phyloP scores from a whole-genome alignment of 768 basidiomycete species.

The Arthromyces matolae region DNA sequence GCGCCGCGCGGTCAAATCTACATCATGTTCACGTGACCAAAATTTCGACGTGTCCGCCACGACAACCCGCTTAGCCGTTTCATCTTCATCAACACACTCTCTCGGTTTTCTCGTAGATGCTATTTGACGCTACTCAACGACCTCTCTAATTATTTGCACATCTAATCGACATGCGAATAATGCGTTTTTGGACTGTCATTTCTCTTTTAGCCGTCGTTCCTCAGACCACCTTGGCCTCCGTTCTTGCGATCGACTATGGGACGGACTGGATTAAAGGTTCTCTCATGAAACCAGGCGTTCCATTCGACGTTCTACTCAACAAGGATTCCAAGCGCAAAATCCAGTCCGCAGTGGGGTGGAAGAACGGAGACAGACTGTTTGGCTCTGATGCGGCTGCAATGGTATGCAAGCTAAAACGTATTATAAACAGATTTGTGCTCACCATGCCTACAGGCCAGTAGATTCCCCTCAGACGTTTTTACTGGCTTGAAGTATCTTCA shows the following conservation, averaged over 20 bases:
- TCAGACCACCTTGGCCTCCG: conserved; percentile 56
- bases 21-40: conserved; percentile 16
- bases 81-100: conserved; percentile 5
- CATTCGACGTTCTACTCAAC: conserved; percentile 95
- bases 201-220: conserved; percentile 39
- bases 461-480: conserved; percentile 88
- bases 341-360: conserved; percentile 86
- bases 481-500: conserved; percentile 81
- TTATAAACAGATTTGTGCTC: neutral
- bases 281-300: conserved; percentile 88
- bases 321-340: conserved; percentile 98
- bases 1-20: too few relatives aligned
- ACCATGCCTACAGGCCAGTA: conserved; percentile 61
- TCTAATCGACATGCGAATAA: conserved; percentile 35
- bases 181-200: conserved; percentile 35
- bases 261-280: conserved; percentile 97
- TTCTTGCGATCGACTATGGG: conserved; percentile 98
- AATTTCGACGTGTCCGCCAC: conserved; percentile 35
- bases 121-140: conserved; percentile 20
- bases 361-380: conserved; percentile 85
- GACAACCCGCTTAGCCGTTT: conserved; percentile 16
- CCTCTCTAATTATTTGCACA: conserved; percentile 17
- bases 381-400: conserved; percentile 86
- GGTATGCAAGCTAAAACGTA: conserved; percentile 51
- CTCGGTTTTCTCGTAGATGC: conserved; percentile 22